Evolutionary conservation across 2,329 filamentous ascomycete genomes (phyloP), one percentile per base, ranked within the genome.

Genomic region (Aspergillus novofumigatus): DNA sequence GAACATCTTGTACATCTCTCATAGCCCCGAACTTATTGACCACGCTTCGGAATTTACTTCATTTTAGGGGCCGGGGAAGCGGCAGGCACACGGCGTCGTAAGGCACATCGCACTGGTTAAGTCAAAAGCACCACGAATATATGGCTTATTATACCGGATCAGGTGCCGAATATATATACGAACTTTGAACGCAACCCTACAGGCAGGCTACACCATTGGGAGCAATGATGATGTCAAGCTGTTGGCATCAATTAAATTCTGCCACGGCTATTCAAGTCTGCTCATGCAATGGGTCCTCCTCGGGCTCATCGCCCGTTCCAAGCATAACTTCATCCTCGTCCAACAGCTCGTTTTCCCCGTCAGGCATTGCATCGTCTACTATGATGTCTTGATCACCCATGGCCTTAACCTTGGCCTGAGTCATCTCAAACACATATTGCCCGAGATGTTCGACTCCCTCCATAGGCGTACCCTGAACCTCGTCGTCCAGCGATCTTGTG

Each of bases 401-500:
- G 48, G 80, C 80, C 67, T 85, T 81, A 1, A 87, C 73, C 73
- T 87, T 88, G 7, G 86, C 85, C 68, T 88, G 84, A 3, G 92
- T 96, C 91, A 99, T 99, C 74, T 99, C 91, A 71, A 86, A 96
- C 23, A 99, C 93, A 73, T 97, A 99, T 75, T 96, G 89, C 0
- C 94, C 94, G 38, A 99, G 75, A 77, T 99, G 94, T 78, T 99
- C 93, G 1, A 97, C 87, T 35, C 89, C 85, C 66, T 93, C 90
- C 90, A 99, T 97, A 21, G 85, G 80, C 1, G 86, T 87, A n/a
- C 75, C 76, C 45, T 74, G 77, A 6, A 78, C 69, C 6, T 80
- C 78, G 20, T 80, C 80, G 8, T 79, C 78, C 20, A 77, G 71
- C 4, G 69, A 68, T 48, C 90, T 80, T 54, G 81, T 73, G 0